These are phyloP conservation scores for Pyrus hybrid DNA, from an alignment of 331 rosid species.

Conservation along the genomic window DNA sequence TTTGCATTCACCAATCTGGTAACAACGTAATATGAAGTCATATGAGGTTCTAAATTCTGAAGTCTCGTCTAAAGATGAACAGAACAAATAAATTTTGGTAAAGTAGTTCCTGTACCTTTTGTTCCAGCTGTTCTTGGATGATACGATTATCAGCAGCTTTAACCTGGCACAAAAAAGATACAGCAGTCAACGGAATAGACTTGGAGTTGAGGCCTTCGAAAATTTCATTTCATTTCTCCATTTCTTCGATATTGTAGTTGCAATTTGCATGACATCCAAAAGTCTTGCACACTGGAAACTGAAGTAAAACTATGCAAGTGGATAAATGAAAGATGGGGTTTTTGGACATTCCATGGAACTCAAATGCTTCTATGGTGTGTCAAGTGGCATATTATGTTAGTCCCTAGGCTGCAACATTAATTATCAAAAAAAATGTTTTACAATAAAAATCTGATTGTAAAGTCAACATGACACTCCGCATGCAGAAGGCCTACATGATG, in stretches of 20 bases:
- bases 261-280: not conserved
- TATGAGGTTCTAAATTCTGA: not conserved
- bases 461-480: not conserved
- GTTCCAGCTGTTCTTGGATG: conserved; percentile 86
- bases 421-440: not conserved
- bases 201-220: conserved; percentile 5
- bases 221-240: not conserved
- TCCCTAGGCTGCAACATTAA: not conserved
- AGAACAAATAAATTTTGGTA: not conserved
- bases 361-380: not conserved
- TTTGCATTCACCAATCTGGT: conserved; percentile 71
- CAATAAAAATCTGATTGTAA: not conserved
- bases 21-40: conserved; percentile 20
- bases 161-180: conserved; percentile 41
- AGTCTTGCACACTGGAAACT: not conserved
- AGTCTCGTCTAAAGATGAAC: conserved; percentile 6
- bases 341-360: not conserved
- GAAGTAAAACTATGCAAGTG: not conserved
- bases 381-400: not conserved
- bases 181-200: not conserved
- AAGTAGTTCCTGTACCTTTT: conserved; percentile 49
- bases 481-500: not conserved
- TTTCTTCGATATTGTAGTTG: not conserved
- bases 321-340: not conserved
- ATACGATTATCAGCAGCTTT: conserved; percentile 90